Percentiles rank a stretch among this genome's conserved stretches.
phyloP scores from a whole-genome alignment of 2,329 filamentous ascomycete species.

The Calonectria multiphialidica region DNA sequence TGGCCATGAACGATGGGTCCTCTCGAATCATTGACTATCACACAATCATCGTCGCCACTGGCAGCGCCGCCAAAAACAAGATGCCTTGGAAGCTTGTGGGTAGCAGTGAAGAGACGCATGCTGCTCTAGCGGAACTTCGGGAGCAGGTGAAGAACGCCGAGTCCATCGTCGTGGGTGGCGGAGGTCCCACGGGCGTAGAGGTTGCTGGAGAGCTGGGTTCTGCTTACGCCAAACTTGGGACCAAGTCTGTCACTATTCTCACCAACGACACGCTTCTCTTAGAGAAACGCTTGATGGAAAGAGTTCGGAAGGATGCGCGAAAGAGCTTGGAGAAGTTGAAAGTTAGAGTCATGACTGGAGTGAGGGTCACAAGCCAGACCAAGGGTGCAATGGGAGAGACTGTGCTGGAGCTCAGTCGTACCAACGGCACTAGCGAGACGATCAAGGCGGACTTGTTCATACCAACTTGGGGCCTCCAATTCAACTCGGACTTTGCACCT shows the following conservation, averaged over 20 bases:
- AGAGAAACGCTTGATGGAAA: slow-evolving; percentile 1
- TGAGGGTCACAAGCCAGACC: not conserved
- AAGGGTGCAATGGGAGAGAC: not conserved
- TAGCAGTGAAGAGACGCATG: not conserved
- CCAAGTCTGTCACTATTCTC: not conserved
- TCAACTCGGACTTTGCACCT: slow-evolving; percentile 17
- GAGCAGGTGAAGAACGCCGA: not conserved
- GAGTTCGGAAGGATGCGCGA: not conserved
- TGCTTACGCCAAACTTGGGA: slow-evolving; percentile 3
- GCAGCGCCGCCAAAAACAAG: not conserved
- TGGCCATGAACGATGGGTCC: not conserved
- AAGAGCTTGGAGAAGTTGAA: not conserved
- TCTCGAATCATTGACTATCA: slow-evolving; percentile 4
- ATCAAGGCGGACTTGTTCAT: slow-evolving; percentile 14
- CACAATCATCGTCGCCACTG: slow-evolving; percentile 10
- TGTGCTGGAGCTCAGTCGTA: not conserved
- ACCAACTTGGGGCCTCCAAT: slow-evolving; percentile 12
- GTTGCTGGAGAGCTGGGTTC: slow-evolving; percentile 12
- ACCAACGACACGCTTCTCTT: not conserved
- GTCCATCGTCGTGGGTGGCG: slow-evolving; percentile 18
- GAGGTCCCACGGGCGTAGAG: slow-evolving; percentile 15
- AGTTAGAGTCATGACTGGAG: not conserved
- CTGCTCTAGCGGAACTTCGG: not conserved
- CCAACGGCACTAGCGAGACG: not conserved
- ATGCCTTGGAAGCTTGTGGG: slow-evolving; percentile 17